These are phyloP conservation scores for Hyaloperonospora brassicae DNA, from an alignment of 352 stramenopile species.

Conservation along the genomic window DNA sequence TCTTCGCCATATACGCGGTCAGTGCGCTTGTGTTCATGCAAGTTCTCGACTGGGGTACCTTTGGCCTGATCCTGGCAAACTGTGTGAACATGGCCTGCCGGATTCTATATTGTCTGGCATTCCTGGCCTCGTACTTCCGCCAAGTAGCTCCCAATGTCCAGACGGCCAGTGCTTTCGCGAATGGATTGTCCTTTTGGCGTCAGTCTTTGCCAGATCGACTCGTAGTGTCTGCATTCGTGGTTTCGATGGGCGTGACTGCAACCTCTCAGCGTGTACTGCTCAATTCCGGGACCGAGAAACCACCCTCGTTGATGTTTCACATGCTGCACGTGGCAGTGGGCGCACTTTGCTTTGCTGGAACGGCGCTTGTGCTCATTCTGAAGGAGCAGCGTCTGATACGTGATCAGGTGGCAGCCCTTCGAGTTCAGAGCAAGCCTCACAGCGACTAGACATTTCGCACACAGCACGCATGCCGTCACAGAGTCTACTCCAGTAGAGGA, in stretches of 20 bases:
- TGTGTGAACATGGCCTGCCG: slow-evolving; percentile 84
- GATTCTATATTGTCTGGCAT: slow-evolving; percentile 72
- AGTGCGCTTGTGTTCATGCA: slow-evolving; percentile 64
- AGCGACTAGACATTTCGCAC: slow-evolving; percentile 10
- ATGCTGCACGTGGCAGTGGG: slow-evolving; percentile 41
- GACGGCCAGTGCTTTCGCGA: slow-evolving; percentile 3
- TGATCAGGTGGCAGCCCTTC: slow-evolving; percentile 27
- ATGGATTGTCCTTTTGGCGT: slow-evolving; percentile 39
- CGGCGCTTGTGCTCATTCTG: slow-evolving; percentile 33
- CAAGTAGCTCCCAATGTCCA: neutral
- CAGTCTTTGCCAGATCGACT: slow-evolving; percentile 40
- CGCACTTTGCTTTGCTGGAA: slow-evolving; percentile 33
- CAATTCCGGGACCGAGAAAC: slow-evolving; percentile 10
- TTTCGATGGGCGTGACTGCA: slow-evolving; percentile 32
- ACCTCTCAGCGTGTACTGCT: slow-evolving; percentile 41
- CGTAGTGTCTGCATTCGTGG: slow-evolving; percentile 40
- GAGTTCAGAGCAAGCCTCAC: slow-evolving; percentile 18
- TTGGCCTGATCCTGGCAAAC: slow-evolving; percentile 80
- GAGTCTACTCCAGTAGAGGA: too few relatives aligned
- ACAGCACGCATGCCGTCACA: too few relatives aligned
- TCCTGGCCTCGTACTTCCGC: slow-evolving; percentile 56
- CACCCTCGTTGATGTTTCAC: slow-evolving; percentile 27
- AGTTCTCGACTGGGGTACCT: slow-evolving; percentile 40
- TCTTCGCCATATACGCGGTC: slow-evolving; percentile 68
- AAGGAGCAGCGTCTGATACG: slow-evolving; percentile 41